Evolutionary conservation across 2,329 filamentous ascomycete genomes (phyloP).

Genomic region (Calonectria naviculata): DNA sequence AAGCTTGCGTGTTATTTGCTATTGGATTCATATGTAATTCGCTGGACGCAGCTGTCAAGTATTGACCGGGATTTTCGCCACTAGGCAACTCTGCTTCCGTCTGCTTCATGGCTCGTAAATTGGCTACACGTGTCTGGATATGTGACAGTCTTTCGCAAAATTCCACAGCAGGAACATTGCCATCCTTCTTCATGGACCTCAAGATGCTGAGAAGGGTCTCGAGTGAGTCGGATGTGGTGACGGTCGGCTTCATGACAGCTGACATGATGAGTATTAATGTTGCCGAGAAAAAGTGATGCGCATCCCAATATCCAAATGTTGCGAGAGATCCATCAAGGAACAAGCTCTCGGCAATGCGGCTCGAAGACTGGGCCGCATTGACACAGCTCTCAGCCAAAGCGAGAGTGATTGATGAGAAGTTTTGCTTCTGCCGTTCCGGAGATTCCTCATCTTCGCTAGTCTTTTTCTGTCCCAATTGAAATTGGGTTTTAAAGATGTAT

Average conservation of each 20-base stretch:
- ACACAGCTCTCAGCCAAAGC: constrained; percentile 57
- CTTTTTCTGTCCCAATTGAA: constrained; percentile 30
- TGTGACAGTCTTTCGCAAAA: constrained; percentile 43
- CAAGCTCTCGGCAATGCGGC: constrained; percentile 49
- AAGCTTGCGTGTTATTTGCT: background rate
- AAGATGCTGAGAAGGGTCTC: constrained; percentile 44
- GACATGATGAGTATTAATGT: constrained; percentile 64
- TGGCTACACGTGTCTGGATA: constrained; percentile 32
- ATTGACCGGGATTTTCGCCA: background rate
- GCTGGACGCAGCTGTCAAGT: background rate
- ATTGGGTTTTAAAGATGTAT: constrained; percentile 45
- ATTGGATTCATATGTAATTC: background rate
- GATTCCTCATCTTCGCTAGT: background rate
- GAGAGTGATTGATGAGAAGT: constrained; percentile 44
- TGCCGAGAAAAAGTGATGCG: constrained; percentile 66
- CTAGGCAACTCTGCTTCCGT: constrained; percentile 10
- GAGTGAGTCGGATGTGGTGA: constrained; percentile 39
- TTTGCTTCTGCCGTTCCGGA: constrained; percentile 24
- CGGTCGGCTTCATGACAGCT: constrained; percentile 43
- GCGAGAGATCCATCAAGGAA: constrained; percentile 38
- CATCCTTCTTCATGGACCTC: constrained; percentile 42
- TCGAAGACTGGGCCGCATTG: constrained; percentile 55
- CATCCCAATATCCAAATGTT: constrained; percentile 68
- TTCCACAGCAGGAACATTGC: constrained; percentile 43
- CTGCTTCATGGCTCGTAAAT: constrained; percentile 24